Conservation (phyloP, 2,329 filamentous ascomycete genomes). For the Fusarium stilboides region DNA sequence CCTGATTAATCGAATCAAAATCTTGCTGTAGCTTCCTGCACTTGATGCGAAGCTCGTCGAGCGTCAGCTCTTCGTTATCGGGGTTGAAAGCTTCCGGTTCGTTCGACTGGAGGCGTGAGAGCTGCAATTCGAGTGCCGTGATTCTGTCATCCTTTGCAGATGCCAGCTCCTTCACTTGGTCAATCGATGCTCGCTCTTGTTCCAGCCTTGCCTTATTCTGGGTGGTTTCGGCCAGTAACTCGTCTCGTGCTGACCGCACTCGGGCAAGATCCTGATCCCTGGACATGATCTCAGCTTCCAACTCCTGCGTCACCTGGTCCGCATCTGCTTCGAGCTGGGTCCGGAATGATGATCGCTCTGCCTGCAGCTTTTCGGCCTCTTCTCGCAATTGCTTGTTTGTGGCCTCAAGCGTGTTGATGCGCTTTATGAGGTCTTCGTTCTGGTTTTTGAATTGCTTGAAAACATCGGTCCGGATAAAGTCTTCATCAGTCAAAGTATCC, state of each 20-base stretch:
- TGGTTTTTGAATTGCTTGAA: conserved; percentile 94
- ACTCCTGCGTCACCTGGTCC: conserved; percentile 79
- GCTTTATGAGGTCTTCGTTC: conserved; percentile 92
- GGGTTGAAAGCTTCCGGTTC: conserved; percentile 63
- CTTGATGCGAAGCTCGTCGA: conserved; percentile 81
- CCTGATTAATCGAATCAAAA: conserved; percentile 86
- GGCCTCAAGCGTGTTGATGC: conserved; percentile 91
- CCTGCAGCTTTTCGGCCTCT: conserved; percentile 86
- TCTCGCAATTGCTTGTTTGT: conserved; percentile 88
- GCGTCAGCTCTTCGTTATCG: conserved; percentile 70
- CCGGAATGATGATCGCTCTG: conserved; percentile 87
- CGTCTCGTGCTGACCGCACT: conserved; percentile 87
- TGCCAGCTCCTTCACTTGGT: conserved; percentile 85
- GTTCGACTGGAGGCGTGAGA: conserved; percentile 76
- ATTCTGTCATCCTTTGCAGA: conserved; percentile 87
- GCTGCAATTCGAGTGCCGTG: conserved; percentile 83
- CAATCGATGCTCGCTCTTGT: conserved; percentile 77
- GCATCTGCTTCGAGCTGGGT: conserved; percentile 86
- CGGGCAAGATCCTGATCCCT: conserved; percentile 89
- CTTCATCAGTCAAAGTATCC: conserved; percentile 87
- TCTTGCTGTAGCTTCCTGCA: conserved; percentile 83
- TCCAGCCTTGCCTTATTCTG: conserved; percentile 86
- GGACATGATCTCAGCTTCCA: conserved; percentile 84
- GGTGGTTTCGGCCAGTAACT: conserved; percentile 84
- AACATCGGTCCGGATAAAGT: conserved; percentile 91